Percentiles rank a stretch among this genome's conserved stretches.
These are phyloP conservation scores for Pythium periplocum DNA, from an alignment of 352 stramenopile genomes.

Conservation along the genomic window DNA sequence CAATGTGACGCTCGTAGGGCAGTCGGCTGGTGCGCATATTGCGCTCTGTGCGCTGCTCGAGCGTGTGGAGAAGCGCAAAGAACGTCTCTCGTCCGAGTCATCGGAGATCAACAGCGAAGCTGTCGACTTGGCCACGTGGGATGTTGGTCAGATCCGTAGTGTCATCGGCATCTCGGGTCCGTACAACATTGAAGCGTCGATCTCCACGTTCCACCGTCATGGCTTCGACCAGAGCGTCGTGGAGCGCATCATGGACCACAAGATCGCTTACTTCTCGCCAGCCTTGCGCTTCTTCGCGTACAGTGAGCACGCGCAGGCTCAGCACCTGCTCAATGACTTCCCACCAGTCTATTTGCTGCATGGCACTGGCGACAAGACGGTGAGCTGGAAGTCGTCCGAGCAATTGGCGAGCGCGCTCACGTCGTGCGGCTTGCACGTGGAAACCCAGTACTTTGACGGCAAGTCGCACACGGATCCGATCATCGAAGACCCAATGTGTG, in stretches of 20 bases:
- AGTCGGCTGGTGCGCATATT: constrained; percentile 89
- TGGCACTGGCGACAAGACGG: constrained; percentile 57
- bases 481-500: constrained; percentile 78
- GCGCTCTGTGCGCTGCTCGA: constrained; percentile 67
- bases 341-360: constrained; percentile 58
- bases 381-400: constrained; percentile 49
- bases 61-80: constrained; percentile 45
- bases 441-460: constrained; percentile 62
- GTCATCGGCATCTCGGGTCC: constrained; percentile 86
- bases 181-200: constrained; percentile 79
- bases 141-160: constrained; percentile 56
- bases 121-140: constrained; percentile 31
- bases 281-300: constrained; percentile 37
- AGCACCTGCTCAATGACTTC: constrained; percentile 34
- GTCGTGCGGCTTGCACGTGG: constrained; percentile 36
- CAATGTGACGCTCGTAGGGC: constrained; percentile 83
- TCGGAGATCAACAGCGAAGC: constrained; percentile 13
- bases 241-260: constrained; percentile 78
- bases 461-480: constrained; percentile 93
- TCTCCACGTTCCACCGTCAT: constrained; percentile 75
- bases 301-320: constrained; percentile 18
- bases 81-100: background rate
- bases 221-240: constrained; percentile 77
- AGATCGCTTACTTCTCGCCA: constrained; percentile 52
- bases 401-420: constrained; percentile 46